Conservation (phyloP, 306 rosid species). For the Astragalus membranaceus region DNA sequence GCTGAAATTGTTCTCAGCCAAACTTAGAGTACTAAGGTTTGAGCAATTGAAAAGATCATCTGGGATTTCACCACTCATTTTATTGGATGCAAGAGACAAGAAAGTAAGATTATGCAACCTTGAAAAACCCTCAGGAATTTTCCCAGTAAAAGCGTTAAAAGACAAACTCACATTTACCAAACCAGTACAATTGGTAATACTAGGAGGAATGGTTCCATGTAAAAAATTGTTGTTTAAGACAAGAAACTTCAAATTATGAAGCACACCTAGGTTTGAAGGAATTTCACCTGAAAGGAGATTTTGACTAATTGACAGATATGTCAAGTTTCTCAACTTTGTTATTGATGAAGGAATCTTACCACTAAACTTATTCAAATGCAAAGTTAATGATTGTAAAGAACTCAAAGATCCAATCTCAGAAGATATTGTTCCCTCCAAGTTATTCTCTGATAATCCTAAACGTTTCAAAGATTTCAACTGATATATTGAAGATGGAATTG, state of each 20-base stretch:
- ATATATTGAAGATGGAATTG: slow-evolving; percentile 58
- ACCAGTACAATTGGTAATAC: slow-evolving; percentile 62
- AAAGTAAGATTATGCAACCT: slow-evolving; percentile 57
- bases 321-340: slow-evolving; percentile 58
- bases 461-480: slow-evolving; percentile 47
- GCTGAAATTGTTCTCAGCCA: slow-evolving; percentile 41
- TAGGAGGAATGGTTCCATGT: slow-evolving; percentile 58
- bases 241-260: slow-evolving; percentile 55
- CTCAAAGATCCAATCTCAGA: slow-evolving; percentile 58
- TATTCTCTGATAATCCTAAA: slow-evolving; percentile 57
- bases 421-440: slow-evolving; percentile 58
- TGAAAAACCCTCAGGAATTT: slow-evolving; percentile 59
- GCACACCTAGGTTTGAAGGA: slow-evolving; percentile 61
- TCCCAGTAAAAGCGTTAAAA: slow-evolving; percentile 45
- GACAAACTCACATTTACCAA: slow-evolving; percentile 40
- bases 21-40: slow-evolving; percentile 44
- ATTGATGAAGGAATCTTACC: slow-evolving; percentile 65
- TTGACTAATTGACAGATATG: slow-evolving; percentile 47
- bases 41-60: slow-evolving; percentile 71
- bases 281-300: slow-evolving; percentile 71
- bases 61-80: slow-evolving; percentile 71
- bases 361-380: slow-evolving; percentile 55
- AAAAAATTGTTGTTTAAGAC: slow-evolving; percentile 30
- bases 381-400: slow-evolving; percentile 52
- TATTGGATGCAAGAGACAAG: slow-evolving; percentile 41